Base-by-base conservation (phyloP, 306 rosid genomes). In the Vachellia collinsii region DNA sequence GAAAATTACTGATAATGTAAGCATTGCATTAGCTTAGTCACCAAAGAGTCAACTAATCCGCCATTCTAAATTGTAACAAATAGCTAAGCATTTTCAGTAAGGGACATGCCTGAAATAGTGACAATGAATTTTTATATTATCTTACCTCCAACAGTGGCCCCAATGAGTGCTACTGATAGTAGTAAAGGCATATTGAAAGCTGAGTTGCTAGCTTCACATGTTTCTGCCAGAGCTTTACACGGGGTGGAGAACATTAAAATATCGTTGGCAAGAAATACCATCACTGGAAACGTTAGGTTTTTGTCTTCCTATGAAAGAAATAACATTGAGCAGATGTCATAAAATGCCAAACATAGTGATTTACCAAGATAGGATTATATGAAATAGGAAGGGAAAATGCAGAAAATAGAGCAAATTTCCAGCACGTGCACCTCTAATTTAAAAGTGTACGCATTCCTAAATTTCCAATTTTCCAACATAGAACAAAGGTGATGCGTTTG, bases 101-200 rank as follows among this genome's bases (percentile, higher is more conserved):
- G 74, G 38, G 82, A 72, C 54, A 68, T 44, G 47, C 68, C 25
- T 19, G 17, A 77, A 50, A 72, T 81, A 70, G 73, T 65, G 56
- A 74, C 11, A 23, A 46, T 51, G 72, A 65, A 87, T 75, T 53
- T 29, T 76, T 14, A 76, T 64, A 73, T 70, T 38, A 72, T 83
- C 86, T 86, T 87, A 95, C 98, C 98, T 92, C 99, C 99, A 46
- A 95, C 99, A 42, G 97, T 89, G 72, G 99, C 99, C 81, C 99
- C 99, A 68, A 95, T 62, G 80, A 95, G 97, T 64, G 99, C 97
- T 36, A 95, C 96, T n/a, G 82, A 80, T 34, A 95, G 89, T 75
- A 93, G 83, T 79, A 95, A 54, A 64, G 99, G 99, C 99, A 95
- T 93, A 87, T 85, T 88, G 87, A 92, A 88, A 65, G 81, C 38